phyloP scores from a whole-genome alignment of 805 yeast species.

The Pichia cephalocereana region DNA sequence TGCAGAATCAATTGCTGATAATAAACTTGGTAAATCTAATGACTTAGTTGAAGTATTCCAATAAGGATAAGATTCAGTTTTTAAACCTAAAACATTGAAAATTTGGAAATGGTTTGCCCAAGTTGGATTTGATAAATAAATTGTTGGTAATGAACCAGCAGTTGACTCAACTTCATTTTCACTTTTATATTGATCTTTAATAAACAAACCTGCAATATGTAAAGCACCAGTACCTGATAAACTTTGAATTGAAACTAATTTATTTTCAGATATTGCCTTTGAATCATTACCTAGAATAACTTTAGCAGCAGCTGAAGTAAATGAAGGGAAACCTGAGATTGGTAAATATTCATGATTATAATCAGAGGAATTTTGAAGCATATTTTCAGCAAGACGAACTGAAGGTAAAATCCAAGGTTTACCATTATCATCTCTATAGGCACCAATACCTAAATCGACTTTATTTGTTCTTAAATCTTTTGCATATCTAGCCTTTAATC shows the following conservation, averaged over 20 bases:
- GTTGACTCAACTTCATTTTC: slow-evolving; percentile 17
- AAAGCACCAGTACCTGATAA: slow-evolving; percentile 87
- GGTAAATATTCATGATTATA: slow-evolving; percentile 84
- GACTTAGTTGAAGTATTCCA: slow-evolving; percentile 69
- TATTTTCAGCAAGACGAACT: slow-evolving; percentile 61
- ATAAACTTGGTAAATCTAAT: slow-evolving; percentile 61
- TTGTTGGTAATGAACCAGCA: slow-evolving; percentile 21
- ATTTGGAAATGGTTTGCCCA: slow-evolving; percentile 95
- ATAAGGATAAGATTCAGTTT: slow-evolving; percentile 69
- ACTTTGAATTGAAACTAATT: slow-evolving; percentile 61
- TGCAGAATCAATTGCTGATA: slow-evolving; percentile 54
- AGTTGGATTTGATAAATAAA: slow-evolving; percentile 83
- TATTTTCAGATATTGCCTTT: slow-evolving; percentile 36
- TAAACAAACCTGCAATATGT: slow-evolving; percentile 73
- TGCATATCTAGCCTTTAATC: slow-evolving; percentile 57
- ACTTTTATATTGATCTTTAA: slow-evolving; percentile 39
- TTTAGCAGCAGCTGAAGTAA: slow-evolving; percentile 62
- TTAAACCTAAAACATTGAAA: slow-evolving; percentile 60
- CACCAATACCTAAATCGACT: slow-evolving; percentile 86
- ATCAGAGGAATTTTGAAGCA: slow-evolving; percentile 46
- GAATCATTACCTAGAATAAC: slow-evolving; percentile 62
- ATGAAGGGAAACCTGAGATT: slow-evolving; percentile 66
- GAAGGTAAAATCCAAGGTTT: slow-evolving; percentile 85
- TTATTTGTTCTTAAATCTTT: slow-evolving; percentile 53
- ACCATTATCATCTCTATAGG: slow-evolving; percentile 88